Base-by-base conservation (phyloP, 2,329 filamentous ascomycete genomes). In the Xylariaceae sp. region DNA sequence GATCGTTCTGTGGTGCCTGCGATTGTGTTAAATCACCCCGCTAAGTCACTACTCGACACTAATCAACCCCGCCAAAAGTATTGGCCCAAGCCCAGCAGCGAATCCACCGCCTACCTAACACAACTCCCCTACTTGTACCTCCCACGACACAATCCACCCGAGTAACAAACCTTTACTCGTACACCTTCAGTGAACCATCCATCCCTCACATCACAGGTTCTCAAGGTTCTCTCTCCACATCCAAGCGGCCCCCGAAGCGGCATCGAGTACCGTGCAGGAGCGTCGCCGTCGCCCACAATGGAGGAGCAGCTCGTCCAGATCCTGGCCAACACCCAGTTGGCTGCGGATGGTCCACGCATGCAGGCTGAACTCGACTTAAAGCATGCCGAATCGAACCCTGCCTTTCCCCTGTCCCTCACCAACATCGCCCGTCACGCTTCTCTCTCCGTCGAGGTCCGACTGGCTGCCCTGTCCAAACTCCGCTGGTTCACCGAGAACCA, bases 291-390 rank as follows among this genome's bases (percentile, higher is more conserved):
- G 49, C 55, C 64, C 47, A 66, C 56, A 17, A 96, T 96, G 92
- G 92, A 96, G 83, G 88, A 95, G 77, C 88, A 96, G 80, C 85
- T 99, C 75, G 87, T 94, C 69, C 87, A 88, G 75, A 83, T 97
- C 73, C 87, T 99, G 65, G 85, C 88, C 70, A 90, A 92, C 76
- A 96, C 92, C 53, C 91, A 96, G 78, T 87, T 87, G 64, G 71
- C 89, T 61, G 84, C 87, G 60, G 87, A 93, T 73, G 86, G 78
- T 57, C 87, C 88, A 59, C 88, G 93, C 74, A 92, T 90, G 73
- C 86, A 89, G 73, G 94, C 94, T 68, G 94, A 99, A 77, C 81
- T 88, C 71, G 89, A 91, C 69, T 83, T 97, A 55, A 85, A 86
- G 73, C 84, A 84, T 65, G 84, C 89, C 64, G 87, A 88, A 72